These are phyloP conservation scores for Cylindrotheca closterium DNA, from an alignment of 108 stramenopile species.

Conservation along the genomic window DNA sequence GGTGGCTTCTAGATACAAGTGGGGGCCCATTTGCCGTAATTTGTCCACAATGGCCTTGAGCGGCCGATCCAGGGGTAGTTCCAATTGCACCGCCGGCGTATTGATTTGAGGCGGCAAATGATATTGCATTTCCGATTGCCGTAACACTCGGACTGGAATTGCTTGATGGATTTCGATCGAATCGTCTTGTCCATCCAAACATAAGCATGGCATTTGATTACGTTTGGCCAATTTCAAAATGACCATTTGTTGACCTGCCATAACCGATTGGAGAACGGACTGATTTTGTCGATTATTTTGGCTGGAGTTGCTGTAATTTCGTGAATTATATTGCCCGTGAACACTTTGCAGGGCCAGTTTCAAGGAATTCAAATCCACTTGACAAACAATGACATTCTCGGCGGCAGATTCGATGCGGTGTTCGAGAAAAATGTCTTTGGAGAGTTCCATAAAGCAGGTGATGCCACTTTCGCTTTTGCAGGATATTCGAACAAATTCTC, in stretches of 20 bases:
- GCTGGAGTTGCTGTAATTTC: conserved; percentile 4
- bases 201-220: conserved; percentile 73
- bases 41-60: conserved; percentile 74
- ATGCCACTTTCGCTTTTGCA: conserved; percentile 62
- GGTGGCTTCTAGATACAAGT: conserved; percentile 34
- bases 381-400: conserved; percentile 83
- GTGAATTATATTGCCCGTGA: not conserved
- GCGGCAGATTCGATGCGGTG: conserved; percentile 82
- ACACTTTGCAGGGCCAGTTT: conserved; percentile 74
- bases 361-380: conserved; percentile 76
- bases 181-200: conserved; percentile 66
- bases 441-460: conserved; percentile 76
- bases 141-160: conserved; percentile 77
- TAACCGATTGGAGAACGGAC: conserved; percentile 1
- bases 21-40: conserved; percentile 59
- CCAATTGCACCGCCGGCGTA: conserved; percentile 70
- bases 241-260: conserved; percentile 24
- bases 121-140: conserved; percentile 74
- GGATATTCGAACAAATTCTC: conserved; percentile 60
- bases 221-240: conserved; percentile 85
- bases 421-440: conserved; percentile 64
- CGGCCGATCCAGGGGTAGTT: conserved; percentile 64
- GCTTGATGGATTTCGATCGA: conserved; percentile 83
- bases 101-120: conserved; percentile 76
- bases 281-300: conserved; percentile 6